These are phyloP conservation scores for Graphilbum sp. DNA, from an alignment of 2,329 filamentous ascomycete species.

Conservation along the genomic window DNA sequence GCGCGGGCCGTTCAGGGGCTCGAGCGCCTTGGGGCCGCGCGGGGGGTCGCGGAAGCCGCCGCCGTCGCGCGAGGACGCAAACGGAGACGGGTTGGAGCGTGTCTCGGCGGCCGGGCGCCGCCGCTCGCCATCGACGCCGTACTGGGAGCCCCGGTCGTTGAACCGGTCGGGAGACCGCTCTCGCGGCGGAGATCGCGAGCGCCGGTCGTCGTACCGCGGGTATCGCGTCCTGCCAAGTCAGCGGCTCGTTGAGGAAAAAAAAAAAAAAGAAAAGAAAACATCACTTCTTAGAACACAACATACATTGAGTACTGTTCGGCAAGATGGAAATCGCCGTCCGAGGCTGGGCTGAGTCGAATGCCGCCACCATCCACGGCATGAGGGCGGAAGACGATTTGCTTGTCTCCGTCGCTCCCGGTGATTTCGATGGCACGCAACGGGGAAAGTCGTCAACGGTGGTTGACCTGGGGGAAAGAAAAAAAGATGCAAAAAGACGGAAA, in stretches of 20 bases:
- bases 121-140: slow-evolving; percentile 49
- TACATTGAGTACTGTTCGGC: not conserved
- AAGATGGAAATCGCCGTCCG: not conserved
- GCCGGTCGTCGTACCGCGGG: slow-evolving; percentile 46
- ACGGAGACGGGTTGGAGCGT: slow-evolving; percentile 39
- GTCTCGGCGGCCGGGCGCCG: slow-evolving; percentile 48
- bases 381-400: too few species aligned
- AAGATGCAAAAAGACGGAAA: too few species aligned
- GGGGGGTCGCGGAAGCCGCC: slow-evolving; percentile 43
- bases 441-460: too few species aligned
- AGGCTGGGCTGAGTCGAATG: not conserved
- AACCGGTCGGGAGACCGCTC: slow-evolving; percentile 57
- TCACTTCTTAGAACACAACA: not conserved
- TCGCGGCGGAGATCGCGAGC: slow-evolving; percentile 42
- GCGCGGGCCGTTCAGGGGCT: slow-evolving; percentile 45
- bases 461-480: too few species aligned
- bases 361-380: too few species aligned
- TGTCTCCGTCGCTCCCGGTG: too few species aligned
- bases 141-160: slow-evolving; percentile 33
- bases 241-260: not conserved
- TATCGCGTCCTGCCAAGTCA: slow-evolving; percentile 32
- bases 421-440: too few species aligned
- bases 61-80: slow-evolving; percentile 40
- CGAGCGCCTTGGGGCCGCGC: slow-evolving; percentile 63
- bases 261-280: slow-evolving; percentile 1